Conservation (phyloP, 257 asterid genomes). For the Solanum acaule region DNA sequence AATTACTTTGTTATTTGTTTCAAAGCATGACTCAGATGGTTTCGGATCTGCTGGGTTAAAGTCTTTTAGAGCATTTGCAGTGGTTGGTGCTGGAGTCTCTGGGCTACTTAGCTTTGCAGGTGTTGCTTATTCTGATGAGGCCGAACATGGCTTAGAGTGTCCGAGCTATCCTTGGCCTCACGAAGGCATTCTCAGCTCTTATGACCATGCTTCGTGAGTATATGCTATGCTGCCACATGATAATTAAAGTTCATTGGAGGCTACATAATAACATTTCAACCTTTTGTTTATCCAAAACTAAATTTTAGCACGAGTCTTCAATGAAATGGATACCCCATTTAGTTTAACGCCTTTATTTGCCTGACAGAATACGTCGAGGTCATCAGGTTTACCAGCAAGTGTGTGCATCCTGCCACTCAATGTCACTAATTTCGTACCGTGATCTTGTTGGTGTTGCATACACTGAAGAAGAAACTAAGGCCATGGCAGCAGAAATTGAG, state of each 20-base stretch:
- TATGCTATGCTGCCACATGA: neutral
- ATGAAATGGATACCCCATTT: neutral
- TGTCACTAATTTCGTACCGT: neutral
- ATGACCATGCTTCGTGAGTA: constrained; percentile 66
- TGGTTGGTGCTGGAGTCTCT: constrained; percentile 47
- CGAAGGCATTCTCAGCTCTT: constrained; percentile 52
- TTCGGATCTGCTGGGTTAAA: constrained; percentile 20
- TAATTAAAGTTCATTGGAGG: neutral
- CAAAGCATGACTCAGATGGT: constrained; percentile 25
- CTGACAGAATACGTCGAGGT: constrained; percentile 57
- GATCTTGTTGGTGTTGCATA: neutral
- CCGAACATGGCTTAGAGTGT: constrained; percentile 51
- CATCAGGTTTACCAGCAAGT: constrained; percentile 9
- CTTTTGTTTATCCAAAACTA: neutral
- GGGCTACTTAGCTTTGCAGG: constrained; percentile 43
- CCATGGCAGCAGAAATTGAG: neutral
- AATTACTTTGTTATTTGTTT: neutral
- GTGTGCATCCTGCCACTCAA: neutral
- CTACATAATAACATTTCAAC: neutral
- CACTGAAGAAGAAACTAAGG: neutral
- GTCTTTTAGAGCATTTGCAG: constrained; percentile 27
- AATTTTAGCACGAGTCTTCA: neutral
- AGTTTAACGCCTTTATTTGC: neutral
- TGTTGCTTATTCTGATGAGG: constrained; percentile 49
- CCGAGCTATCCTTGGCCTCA: constrained; percentile 71